A percentile compares a stretch with the other conserved stretches of the same genome.
These are phyloP conservation scores for Cronartium quercuum DNA, from an alignment of 1,284 basidiomycete species.

Conservation along the genomic window DNA sequence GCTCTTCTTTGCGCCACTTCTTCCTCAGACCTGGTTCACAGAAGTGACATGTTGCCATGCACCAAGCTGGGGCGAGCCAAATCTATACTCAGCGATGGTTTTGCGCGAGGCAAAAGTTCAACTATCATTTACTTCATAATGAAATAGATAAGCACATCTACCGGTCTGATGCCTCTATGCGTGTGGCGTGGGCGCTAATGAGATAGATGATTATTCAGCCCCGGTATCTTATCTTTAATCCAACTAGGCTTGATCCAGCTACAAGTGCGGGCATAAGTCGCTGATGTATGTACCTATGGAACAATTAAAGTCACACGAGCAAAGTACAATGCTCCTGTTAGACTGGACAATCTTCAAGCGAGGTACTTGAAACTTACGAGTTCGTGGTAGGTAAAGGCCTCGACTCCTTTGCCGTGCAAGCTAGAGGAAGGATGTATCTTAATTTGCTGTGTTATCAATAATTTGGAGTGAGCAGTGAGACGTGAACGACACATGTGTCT, in stretches of 20 bases:
- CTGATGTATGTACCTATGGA: conserved; percentile 23
- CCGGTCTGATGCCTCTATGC: no score
- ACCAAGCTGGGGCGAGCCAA: no score
- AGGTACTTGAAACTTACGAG: conserved; percentile 58
- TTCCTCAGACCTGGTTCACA: no score
- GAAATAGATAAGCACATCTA: no score
- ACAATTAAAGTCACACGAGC: not conserved
- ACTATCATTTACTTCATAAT: no score
- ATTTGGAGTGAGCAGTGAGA: not conserved
- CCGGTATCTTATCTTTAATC: conserved; percentile 12
- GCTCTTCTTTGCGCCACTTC: no score
- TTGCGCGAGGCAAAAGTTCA: no score
- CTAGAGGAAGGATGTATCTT: conserved; percentile 83
- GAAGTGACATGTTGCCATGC: no score
- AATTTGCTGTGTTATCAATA: conserved; percentile 56
- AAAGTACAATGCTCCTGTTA: not conserved
- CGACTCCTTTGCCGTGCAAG: conserved; percentile 68
- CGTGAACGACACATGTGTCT: not conserved
- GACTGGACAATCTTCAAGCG: not conserved
- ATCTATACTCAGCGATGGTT: no score
- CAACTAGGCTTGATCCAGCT: conserved; percentile 32
- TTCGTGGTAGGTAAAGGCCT: conserved; percentile 83
- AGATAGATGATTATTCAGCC: not conserved
- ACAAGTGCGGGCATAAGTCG: conserved; percentile 31
- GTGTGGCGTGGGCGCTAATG: no score